Evolutionary conservation across 768 basidiomycete genomes (phyloP).

Genomic region (Tremella yokohamensis): DNA sequence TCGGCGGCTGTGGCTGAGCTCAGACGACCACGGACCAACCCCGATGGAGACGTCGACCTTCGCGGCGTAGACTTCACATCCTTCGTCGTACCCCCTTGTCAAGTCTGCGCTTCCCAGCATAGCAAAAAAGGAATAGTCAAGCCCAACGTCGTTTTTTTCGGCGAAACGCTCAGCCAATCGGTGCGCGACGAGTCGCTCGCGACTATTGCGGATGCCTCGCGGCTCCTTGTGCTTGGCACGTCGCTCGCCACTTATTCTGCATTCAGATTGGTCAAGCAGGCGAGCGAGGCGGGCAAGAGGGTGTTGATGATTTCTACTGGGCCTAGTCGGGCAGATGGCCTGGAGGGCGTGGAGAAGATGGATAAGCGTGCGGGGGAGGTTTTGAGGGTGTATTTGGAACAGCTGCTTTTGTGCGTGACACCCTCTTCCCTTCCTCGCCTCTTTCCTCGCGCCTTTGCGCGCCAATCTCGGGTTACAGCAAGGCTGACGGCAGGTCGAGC

Average conservation of each 20-base stretch:
- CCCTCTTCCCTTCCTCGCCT: background rate
- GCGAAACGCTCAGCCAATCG: constrained; percentile 70
- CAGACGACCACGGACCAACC: constrained; percentile 71
- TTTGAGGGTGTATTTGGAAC: constrained; percentile 59
- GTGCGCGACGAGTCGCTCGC: constrained; percentile 65
- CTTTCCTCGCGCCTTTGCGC: no score
- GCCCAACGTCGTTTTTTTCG: constrained; percentile 81
- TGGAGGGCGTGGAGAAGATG: constrained; percentile 67
- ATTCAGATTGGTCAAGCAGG: constrained; percentile 76
- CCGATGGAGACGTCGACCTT: constrained; percentile 87
- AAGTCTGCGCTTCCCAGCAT: constrained; percentile 61
- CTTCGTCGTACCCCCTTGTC: constrained; percentile 76
- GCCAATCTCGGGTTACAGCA: background rate
- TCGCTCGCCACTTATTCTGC: constrained; percentile 92
- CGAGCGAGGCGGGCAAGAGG: constrained; percentile 69
- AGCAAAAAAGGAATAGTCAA: constrained; percentile 65
- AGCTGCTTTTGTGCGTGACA: constrained; percentile 35
- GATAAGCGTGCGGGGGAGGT: constrained; percentile 72
- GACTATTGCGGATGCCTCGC: constrained; percentile 54
- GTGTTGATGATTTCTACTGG: constrained; percentile 82
- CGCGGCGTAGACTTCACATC: constrained; percentile 72
- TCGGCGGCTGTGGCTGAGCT: background rate
- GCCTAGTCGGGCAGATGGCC: constrained; percentile 74
- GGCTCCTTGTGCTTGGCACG: constrained; percentile 77
- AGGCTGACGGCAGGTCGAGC: constrained; percentile 30